Percentiles rank a stretch among this genome's conserved stretches.
Evolutionary conservation across 2,329 filamentous ascomycete species (phyloP).

Genomic region (Aspergillus eucalypticola): DNA sequence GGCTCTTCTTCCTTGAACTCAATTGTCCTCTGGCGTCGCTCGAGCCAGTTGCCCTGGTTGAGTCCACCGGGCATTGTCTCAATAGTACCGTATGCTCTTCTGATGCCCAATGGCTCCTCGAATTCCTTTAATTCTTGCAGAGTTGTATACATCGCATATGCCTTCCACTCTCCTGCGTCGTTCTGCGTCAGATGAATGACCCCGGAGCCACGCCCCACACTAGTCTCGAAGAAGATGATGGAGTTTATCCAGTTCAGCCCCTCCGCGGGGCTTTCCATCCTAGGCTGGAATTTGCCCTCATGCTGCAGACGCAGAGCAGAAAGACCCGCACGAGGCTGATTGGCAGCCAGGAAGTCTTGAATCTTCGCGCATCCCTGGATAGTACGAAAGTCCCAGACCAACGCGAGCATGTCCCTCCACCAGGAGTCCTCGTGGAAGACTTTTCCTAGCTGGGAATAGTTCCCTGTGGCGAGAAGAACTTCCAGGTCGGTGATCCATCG

Average conservation of each 20-base stretch:
- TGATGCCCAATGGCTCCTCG: conserved; percentile 36
- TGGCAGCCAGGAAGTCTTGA: conserved; percentile 30
- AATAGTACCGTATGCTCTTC: conserved; percentile 36
- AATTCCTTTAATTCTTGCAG: conserved; percentile 38
- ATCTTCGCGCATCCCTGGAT: conserved; percentile 35
- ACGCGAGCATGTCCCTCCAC: conserved; percentile 44
- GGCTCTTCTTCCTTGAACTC: conserved; percentile 41
- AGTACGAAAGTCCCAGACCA: conserved; percentile 44
- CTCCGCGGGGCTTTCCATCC: conserved; percentile 29
- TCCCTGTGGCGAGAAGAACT: conserved; percentile 21
- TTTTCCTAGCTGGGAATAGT: conserved; percentile 17
- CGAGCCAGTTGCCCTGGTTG: conserved; percentile 39
- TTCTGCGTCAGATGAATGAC: conserved; percentile 39
- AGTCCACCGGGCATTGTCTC: conserved; percentile 37
- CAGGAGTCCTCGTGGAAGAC: conserved; percentile 43
- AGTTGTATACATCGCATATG: conserved; percentile 42
- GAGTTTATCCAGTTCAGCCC: conserved; percentile 38
- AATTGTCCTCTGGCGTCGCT: conserved; percentile 33
- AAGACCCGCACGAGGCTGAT: conserved; percentile 29
- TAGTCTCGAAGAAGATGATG: conserved; percentile 45
- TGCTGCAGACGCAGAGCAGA: conserved; percentile 35
- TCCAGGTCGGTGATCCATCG: conserved; percentile 36
- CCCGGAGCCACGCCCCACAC: conserved; percentile 37
- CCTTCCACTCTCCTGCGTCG: conserved; percentile 35
- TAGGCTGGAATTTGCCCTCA: conserved; percentile 34